These are phyloP conservation scores for Aspergillus latus DNA, from an alignment of 2,329 filamentous ascomycete species.

Conservation along the genomic window DNA sequence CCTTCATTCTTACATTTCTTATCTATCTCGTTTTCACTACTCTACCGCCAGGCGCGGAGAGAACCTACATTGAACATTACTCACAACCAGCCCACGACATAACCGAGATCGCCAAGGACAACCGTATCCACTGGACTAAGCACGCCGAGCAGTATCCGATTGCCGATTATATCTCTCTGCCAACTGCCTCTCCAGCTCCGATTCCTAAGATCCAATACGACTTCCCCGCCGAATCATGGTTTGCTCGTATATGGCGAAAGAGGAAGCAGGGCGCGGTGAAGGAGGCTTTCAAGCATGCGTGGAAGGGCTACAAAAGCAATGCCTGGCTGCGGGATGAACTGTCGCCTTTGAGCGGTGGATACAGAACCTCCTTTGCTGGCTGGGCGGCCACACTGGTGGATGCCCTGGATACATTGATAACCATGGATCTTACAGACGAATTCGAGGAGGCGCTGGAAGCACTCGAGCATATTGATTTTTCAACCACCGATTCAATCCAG, in stretches of 20 bases:
- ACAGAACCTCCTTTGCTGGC: slow-evolving; percentile 81
- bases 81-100: slow-evolving; percentile 16
- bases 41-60: slow-evolving; percentile 24
- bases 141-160: slow-evolving; percentile 75
- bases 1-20: slow-evolving; percentile 27
- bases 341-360: slow-evolving; percentile 65
- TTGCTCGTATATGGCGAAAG: slow-evolving; percentile 61
- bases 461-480: slow-evolving; percentile 77
- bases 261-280: slow-evolving; percentile 68
- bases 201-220: slow-evolving; percentile 76
- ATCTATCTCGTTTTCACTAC: slow-evolving; percentile 26
- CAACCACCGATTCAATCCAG: slow-evolving; percentile 61
- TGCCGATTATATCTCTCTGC: slow-evolving; percentile 67
- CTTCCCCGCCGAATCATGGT: slow-evolving; percentile 64
- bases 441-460: slow-evolving; percentile 74
- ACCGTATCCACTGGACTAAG: slow-evolving; percentile 65
- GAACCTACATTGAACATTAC: slow-evolving; percentile 19
- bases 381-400: slow-evolving; percentile 90
- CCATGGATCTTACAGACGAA: slow-evolving; percentile 75
- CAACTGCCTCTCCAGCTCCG: slow-evolving; percentile 64
- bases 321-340: slow-evolving; percentile 90
- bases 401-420: slow-evolving; percentile 77
- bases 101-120: slow-evolving; percentile 11
- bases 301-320: slow-evolving; percentile 76
- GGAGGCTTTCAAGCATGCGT: slow-evolving; percentile 72